A percentile compares a stretch with the other conserved stretches of the same genome.
phyloP scores from a whole-genome alignment of 108 stramenopile species.

The Aureococcus anophagefferens region DNA sequence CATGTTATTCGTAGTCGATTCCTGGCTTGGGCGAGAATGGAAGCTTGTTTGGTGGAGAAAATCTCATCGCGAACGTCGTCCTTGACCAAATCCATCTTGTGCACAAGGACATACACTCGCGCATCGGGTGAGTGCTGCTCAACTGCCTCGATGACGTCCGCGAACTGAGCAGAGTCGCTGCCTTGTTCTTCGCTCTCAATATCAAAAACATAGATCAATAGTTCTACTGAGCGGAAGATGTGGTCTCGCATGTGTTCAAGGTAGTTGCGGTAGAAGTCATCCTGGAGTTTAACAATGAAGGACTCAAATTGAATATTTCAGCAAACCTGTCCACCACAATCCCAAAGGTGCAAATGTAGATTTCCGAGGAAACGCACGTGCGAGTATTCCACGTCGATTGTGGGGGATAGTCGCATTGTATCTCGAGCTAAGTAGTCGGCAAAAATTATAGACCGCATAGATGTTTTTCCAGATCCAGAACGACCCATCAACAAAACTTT shows the following conservation, averaged over 20 bases:
- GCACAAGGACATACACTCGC: constrained; percentile 88
- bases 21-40: constrained; percentile 54
- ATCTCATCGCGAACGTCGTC: constrained; percentile 68
- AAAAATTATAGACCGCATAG: constrained; percentile 87
- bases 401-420: constrained; percentile 84
- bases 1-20: constrained; percentile 9
- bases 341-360: constrained; percentile 96
- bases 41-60: constrained; percentile 62
- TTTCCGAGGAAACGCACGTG: constrained; percentile 97
- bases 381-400: constrained; percentile 92
- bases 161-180: constrained; percentile 80
- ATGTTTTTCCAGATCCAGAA: constrained; percentile 26
- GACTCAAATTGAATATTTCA: too few relatives aligned
- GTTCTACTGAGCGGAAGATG: constrained; percentile 90
- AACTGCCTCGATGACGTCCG: constrained; percentile 76
- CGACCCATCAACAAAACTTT: constrained; percentile 12
- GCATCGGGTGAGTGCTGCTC: constrained; percentile 92
- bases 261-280: constrained; percentile 93
- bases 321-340: constrained; percentile 83
- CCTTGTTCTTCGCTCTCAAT: constrained; percentile 79
- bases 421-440: constrained; percentile 96
- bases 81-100: constrained; percentile 97
- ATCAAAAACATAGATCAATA: constrained; percentile 98
- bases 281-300: constrained; percentile 33
- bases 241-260: constrained; percentile 92